phyloP scores from a whole-genome alignment of 441 rosid species.

The Biscutella laevigata region DNA sequence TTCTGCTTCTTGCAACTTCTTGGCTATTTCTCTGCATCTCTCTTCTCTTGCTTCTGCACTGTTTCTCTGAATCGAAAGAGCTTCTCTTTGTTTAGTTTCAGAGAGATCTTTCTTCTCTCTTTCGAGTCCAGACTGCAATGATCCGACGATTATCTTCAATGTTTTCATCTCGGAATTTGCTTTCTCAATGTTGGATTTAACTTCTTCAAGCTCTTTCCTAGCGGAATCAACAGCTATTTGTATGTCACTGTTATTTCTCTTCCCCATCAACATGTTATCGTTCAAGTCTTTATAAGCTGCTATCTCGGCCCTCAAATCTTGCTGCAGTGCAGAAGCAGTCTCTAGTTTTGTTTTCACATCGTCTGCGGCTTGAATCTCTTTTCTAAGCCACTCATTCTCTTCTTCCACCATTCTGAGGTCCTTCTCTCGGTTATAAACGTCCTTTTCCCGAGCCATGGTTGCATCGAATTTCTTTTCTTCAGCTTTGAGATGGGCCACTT shows the following conservation, averaged over 20 bases:
- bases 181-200: conserved; percentile 62
- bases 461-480: conserved; percentile 73
- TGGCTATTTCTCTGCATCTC: conserved; percentile 46
- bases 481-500: conserved; percentile 67
- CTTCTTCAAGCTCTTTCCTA: conserved; percentile 80
- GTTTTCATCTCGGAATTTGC: conserved; percentile 58
- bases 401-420: conserved; percentile 79
- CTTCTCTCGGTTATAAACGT: conserved; percentile 63
- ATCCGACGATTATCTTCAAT: conserved; percentile 62
- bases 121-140: conserved; percentile 58
- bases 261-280: no score
- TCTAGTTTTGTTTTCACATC: conserved; percentile 66
- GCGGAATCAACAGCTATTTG: conserved; percentile 66
- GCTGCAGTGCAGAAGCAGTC: conserved; percentile 46
- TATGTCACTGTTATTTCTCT: conserved; percentile 39
- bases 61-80: no score
- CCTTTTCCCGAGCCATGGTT: conserved; percentile 71
- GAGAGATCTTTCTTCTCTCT: conserved; percentile 50
- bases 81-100: conserved; percentile 50
- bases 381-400: conserved; percentile 56
- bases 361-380: conserved; percentile 50
- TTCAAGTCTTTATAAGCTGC: conserved; percentile 35
- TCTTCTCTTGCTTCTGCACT: conserved; percentile 50
- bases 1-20: conserved; percentile 57
- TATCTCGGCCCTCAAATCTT: conserved; percentile 64